Evolutionary conservation across 2,329 filamentous ascomycete genomes (phyloP).

Genomic region (Alternaria tenuissima): DNA sequence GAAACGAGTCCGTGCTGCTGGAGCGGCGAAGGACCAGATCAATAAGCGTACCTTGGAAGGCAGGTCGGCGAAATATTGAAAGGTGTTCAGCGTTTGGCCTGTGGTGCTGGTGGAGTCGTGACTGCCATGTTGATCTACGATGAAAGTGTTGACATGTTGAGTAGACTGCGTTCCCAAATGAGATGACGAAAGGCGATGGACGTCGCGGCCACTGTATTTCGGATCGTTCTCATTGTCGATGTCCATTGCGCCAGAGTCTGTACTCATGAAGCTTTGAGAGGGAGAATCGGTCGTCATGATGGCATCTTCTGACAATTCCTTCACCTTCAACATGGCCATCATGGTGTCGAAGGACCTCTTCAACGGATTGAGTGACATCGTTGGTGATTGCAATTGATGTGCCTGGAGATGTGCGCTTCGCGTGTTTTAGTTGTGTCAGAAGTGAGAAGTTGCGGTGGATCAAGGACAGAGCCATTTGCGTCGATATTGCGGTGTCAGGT

Average conservation of each 20-base stretch:
- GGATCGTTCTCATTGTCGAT: background rate
- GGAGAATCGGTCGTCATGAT: constrained; percentile 5
- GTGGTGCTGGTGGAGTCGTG: background rate
- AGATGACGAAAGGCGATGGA: background rate
- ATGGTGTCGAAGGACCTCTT: constrained; percentile 3
- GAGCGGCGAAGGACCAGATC: constrained; percentile 17
- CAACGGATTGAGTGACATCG: background rate
- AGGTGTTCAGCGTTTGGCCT: background rate
- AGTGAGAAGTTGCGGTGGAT: background rate
- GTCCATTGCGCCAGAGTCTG: background rate
- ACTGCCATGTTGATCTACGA: background rate
- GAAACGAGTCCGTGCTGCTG: constrained; percentile 21
- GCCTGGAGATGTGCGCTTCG: background rate
- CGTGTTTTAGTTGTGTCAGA: background rate
- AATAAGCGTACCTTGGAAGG: background rate
- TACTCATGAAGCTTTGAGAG: background rate
- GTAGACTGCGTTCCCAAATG: background rate
- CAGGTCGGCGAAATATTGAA: constrained; percentile 11
- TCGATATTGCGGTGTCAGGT: background rate
- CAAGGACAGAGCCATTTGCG: background rate
- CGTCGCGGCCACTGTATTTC: background rate
- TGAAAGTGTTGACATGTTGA: background rate
- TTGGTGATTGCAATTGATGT: background rate
- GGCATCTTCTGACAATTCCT: background rate
- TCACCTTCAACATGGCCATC: background rate